Evolutionary conservation across 2,329 filamentous ascomycete species (phyloP), one percentile per base, ranked within the genome.

Genomic region (Tolypocladium endophyticum): DNA sequence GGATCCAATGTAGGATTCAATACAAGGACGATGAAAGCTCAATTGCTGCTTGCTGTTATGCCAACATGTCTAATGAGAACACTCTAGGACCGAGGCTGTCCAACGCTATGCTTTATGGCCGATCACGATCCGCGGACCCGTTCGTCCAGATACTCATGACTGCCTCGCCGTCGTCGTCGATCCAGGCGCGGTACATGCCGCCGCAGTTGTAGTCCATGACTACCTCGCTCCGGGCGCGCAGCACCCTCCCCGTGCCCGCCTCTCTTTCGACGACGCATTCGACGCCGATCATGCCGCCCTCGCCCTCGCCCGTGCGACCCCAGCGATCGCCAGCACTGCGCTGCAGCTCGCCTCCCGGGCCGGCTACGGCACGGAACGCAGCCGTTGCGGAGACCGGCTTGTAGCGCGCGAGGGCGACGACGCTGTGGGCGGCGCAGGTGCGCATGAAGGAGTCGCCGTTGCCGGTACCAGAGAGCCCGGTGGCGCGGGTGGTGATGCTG

Each of bases 381-480:
- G 77, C 69, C 1, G 81, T 72, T 0, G 88, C 77, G 0, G 85
- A 71, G 20, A 75, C 63, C 0, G 65, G 74, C 59, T 69, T 76
- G 73, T 89, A 94, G 16, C 87, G 81, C 23, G 87, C 86, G 64
- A 92, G 87, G 0, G 90, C 85, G 1, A 84, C 87, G 0, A 87
- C 85, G 0, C 89, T 92, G 38, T 89, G 84, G 0, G 82, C 84
- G 1, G 91, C 91, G 18, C 80, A 82, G 2, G 85, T 76, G 4
- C 90, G 85, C 20, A 96, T 79, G 71, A 96, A 96, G 0, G 89
- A 90, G 73, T 96, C 92, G 0, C 92, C 92, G 66, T 96, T 96
- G 0, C 92, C 92, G 0, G 91, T 93, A 0, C 90, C 89, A 0
- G 89, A 93, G 12, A 90, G 76, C 0, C 81, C 89, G 8, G 81